Conservation (phyloP, 768 basidiomycete genomes). For the Hypholoma sublateritium region DNA sequence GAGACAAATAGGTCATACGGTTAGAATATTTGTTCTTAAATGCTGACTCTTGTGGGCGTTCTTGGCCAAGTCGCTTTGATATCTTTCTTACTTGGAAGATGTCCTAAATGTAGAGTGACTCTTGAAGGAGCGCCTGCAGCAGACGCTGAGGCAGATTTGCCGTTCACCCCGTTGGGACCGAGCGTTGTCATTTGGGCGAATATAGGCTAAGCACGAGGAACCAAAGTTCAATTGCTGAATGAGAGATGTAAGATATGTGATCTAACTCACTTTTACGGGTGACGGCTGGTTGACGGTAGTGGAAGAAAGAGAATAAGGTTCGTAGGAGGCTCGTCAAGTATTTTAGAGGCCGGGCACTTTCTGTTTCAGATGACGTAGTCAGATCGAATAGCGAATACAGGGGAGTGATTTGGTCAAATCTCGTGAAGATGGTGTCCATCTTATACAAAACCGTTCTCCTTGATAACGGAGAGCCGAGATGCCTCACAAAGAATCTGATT, state of each 20-base stretch:
- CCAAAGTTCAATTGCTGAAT: no score
- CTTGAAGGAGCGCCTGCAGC: conserved; percentile 46
- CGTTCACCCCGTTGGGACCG: conserved; percentile 3
- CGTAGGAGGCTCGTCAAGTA: neutral
- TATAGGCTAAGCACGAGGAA: neutral
- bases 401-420: neutral
- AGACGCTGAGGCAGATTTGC: neutral
- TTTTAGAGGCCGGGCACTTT: neutral
- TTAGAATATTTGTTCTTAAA: conserved; percentile 11
- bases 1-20: neutral
- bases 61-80: conserved; percentile 74
- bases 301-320: neutral
- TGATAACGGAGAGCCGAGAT: no score
- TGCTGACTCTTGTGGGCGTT: conserved; percentile 64
- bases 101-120: conserved; percentile 72
- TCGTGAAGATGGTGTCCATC: neutral
- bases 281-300: neutral
- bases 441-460: no score
- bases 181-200: neutral
- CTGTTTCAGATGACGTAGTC: conserved; percentile 3
- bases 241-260: no score
- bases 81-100: conserved; percentile 71
- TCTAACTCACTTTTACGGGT: no score
- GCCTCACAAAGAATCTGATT: no score
- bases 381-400: neutral